Base-by-base conservation (phyloP, 495 filamentous ascomycete species). In the Melanomma pulvis-pyrius region DNA sequence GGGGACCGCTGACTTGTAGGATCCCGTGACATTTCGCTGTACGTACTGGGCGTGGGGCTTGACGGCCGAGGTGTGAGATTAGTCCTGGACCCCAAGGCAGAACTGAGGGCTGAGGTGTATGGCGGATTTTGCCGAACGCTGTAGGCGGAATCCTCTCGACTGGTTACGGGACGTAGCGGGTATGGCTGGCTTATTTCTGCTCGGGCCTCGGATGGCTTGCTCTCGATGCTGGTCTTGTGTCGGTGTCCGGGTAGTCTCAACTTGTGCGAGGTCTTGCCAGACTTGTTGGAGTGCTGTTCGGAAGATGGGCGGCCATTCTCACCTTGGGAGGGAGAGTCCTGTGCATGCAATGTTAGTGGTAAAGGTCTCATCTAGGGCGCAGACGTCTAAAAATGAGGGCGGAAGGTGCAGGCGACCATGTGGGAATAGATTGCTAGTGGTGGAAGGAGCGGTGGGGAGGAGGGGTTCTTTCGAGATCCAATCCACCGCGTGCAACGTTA, bases 1-100 rank as follows among this genome's bases (percentile, higher is more conserved):
- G 80, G 89, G 1, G 90, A 92, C 44, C 79, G 79, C 66, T 87
- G 85, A 19, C 52, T 25, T 6, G 59, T 19, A 6, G 48, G 52
- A 24, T 73, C 69, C 39, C 64, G 63, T 29, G 74, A 75, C 62
- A 73, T 74, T 24, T 64, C 63, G 60, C 89, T 88, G 64, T 82
- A 84, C 13, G 81, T 79, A 72, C 88, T 94, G 21, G 88, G 88
- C 1, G 90, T 90, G 13, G 91, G 91, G 72, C 90, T 96, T 28
- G 87, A 85, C 2, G 88, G 86, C 29, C 91, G 86, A 17, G 82
- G 61, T 25, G 78, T 79, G 58, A 83, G 72, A 22, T 76, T 81
- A 5, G 80, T 79, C 17, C 78, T 74, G 22, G 84, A 85, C 44
- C 74, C 79, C 75, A 83, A 79, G 1, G 68, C 52, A 78, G 80